Base-by-base conservation (phyloP, 2,329 filamentous ascomycete species). In the Epichloe typhina region DNA sequence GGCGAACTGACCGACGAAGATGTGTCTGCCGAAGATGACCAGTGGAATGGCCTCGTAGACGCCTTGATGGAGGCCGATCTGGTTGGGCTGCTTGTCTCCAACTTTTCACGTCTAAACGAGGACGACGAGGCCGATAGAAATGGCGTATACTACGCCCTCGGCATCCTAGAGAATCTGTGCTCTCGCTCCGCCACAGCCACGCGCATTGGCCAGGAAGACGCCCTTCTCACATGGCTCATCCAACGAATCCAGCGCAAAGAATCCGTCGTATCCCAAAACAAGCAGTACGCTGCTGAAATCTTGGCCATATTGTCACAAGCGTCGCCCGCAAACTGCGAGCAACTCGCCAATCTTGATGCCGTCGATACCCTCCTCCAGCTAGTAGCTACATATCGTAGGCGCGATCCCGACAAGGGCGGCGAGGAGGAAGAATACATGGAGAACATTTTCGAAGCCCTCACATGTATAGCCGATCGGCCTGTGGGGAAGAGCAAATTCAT, bases 341-440 rank as follows among this genome's bases (percentile, higher is more conserved):
- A 75, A 45, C 71, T 95, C 5, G 77, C 79, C 38, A 66, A 71
- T 31, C 68, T 84, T 1, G 83, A 95, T 54, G 84, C 86, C 0
- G 75, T 93, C 7, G 91, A 98, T 59, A 66, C 76, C 3, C 72
- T 95, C 57, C 80, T 98, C 13, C 88, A 94, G 66, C 75, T 95
- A 0, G 77, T 94, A 0, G 87, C 90, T 1, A 72, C 83, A 1
- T 98, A 97, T 68, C 82, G 93, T 51, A 86, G 85, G 69, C 79
- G 83, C 46, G 90, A 98, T 62, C 93, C 93, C 0, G 78, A 82
- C 46, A 91, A 86, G 61, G 88, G 89, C 52, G 82, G 84, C 35
- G 84, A 93, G 47, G 93, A 97, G 65, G 90, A 95, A 63, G 93
- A 98, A 69, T 96, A 87, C 64, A 86, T 94, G 63, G 88, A 95